These are phyloP conservation scores for Glycyrrhiza uralensis DNA, from an alignment of 306 rosid species.

Conservation along the genomic window DNA sequence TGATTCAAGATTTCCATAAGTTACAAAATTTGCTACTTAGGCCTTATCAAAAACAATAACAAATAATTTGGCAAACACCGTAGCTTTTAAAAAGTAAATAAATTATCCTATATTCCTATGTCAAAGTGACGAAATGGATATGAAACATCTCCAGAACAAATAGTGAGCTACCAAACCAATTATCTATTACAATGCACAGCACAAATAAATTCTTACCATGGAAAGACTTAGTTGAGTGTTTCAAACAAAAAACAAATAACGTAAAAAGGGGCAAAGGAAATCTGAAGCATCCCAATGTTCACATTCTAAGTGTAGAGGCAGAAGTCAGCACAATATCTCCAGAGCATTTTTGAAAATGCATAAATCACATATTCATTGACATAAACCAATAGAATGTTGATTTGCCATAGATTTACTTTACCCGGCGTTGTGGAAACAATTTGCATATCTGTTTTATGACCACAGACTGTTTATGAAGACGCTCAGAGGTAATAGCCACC, in stretches of 20 bases:
- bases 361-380: conserved; percentile 4
- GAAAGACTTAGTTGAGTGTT: neutral
- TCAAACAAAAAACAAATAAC: too few relatives aligned
- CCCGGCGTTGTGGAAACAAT: conserved; percentile 89
- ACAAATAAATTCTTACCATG: neutral
- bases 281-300: neutral
- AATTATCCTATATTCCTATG: too few relatives aligned
- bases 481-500: conserved; percentile 95
- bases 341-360: neutral
- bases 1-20: neutral
- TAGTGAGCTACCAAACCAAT: neutral
- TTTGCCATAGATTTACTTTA: conserved; percentile 29
- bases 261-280: neutral
- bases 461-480: conserved; percentile 84
- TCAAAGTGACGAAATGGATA: too few relatives aligned
- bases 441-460: conserved; percentile 92
- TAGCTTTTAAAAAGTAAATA: too few relatives aligned
- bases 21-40: neutral
- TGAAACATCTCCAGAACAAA: too few relatives aligned
- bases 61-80: too few relatives aligned
- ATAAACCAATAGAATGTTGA: neutral
- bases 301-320: neutral
- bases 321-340: conserved; percentile 3
- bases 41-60: too few relatives aligned
- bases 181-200: neutral